Evolutionary conservation across 352 stramenopile species (phyloP).

Genomic region (Phytopythium kandeliae): DNA sequence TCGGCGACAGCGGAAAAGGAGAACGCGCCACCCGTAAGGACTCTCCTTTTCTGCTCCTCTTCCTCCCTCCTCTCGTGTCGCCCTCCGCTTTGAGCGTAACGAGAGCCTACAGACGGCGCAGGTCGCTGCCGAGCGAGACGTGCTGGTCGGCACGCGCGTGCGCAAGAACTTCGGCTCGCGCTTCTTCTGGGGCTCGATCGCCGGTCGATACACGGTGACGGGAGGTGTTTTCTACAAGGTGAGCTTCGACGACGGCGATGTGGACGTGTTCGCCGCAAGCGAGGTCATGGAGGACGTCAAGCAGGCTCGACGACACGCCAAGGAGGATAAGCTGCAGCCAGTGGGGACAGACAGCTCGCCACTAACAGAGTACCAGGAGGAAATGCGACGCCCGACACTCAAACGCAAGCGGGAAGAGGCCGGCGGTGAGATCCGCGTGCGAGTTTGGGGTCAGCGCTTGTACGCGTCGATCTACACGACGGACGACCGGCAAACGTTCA

Average conservation of each 20-base stretch:
- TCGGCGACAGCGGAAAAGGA: constrained; percentile 2
- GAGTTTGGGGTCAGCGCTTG: constrained; percentile 53
- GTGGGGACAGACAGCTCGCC: neutral
- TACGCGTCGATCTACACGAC: constrained; percentile 63
- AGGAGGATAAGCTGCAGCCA: constrained; percentile 18
- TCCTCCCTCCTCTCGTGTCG: neutral
- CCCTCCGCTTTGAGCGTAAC: no score
- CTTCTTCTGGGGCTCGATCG: constrained; percentile 61
- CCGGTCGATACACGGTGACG: constrained; percentile 47
- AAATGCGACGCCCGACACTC: constrained; percentile 23
- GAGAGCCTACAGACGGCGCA: neutral
- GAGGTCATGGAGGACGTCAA: constrained; percentile 48
- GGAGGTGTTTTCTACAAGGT: constrained; percentile 69
- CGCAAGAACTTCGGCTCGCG: constrained; percentile 66
- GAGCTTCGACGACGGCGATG: constrained; percentile 77
- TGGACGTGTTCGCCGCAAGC: constrained; percentile 55
- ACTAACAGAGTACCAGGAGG: constrained; percentile 13
- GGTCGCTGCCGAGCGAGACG: constrained; percentile 8
- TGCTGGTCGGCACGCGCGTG: constrained; percentile 31
- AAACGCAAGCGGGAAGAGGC: constrained; percentile 40
- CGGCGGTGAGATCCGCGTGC: constrained; percentile 18
- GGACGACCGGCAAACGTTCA: constrained; percentile 31
- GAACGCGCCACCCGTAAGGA: neutral
- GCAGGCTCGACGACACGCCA: constrained; percentile 17
- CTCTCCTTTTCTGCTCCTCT: neutral